Percentiles rank a stretch among this genome's conserved stretches.
Evolutionary conservation across 805 yeast genomes (phyloP).

Genomic region (Scheffersomyces stipitis): DNA sequence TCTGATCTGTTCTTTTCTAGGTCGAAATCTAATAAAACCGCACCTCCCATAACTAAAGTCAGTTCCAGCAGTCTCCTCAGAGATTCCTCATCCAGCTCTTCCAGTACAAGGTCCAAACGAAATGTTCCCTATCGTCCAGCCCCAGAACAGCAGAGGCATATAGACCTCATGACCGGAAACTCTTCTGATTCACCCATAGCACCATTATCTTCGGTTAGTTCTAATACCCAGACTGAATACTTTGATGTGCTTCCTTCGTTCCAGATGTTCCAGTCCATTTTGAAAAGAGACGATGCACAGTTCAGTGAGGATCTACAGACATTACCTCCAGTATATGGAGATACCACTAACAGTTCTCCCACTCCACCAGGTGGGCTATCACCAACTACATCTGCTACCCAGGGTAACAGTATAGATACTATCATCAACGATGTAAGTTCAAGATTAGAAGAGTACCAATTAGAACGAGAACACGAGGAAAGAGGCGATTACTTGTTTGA

Average conservation of each 20-base stretch:
- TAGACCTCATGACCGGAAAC: conserved; percentile 23
- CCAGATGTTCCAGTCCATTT: conserved; percentile 60
- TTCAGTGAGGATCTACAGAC: conserved; percentile 33
- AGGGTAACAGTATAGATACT: background rate
- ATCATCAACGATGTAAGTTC: background rate
- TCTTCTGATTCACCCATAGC: conserved; percentile 4
- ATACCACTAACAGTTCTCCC: conserved; percentile 25
- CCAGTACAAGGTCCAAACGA: conserved; percentile 4
- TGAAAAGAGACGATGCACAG: conserved; percentile 42
- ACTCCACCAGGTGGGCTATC: conserved; percentile 23
- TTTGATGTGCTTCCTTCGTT: conserved; percentile 68
- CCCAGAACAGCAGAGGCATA: conserved; percentile 34
- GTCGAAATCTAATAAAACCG: too few species aligned
- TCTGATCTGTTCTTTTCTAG: too few species aligned
- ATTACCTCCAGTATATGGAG: conserved; percentile 40
- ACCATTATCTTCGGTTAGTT: conserved; percentile 21
- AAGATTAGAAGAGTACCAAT: background rate
- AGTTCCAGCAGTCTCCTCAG: conserved; percentile 1
- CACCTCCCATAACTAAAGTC: conserved; percentile 2
- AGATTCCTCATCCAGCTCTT: background rate
- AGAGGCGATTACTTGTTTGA: conserved; percentile 5
- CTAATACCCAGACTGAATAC: conserved; percentile 36
- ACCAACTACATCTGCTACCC: conserved; percentile 6
- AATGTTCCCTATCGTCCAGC: conserved; percentile 36
- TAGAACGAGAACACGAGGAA: conserved; percentile 1